Evolutionary conservation across 371 early-diverging fungal genomes (phyloP).

Genomic region (Zopfochytrium polystomum): DNA sequence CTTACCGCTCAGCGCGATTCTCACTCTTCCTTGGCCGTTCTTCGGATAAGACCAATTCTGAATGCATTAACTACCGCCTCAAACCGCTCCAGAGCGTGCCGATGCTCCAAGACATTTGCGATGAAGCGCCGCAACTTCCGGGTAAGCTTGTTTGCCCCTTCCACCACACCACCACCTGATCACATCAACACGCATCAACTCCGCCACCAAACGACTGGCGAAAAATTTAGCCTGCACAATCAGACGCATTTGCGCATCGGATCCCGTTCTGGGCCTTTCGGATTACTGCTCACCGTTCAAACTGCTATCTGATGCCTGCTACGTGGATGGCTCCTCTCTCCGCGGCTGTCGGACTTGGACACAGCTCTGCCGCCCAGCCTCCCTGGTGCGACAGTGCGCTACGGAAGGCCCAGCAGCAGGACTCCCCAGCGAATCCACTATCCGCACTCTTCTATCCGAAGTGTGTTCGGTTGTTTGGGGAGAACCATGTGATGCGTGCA

Average conservation of each 20-base stretch:
- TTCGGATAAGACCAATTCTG: background rate
- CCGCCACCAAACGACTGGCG: no score
- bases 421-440: background rate
- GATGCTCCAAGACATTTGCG: constrained; percentile 23
- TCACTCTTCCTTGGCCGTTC: background rate
- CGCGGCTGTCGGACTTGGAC: constrained; percentile 18
- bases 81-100: background rate
- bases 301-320: constrained; percentile 16
- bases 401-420: constrained; percentile 7
- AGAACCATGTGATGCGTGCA: background rate
- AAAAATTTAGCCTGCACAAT: constrained; percentile 23
- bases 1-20: no score
- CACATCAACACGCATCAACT: no score
- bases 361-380: constrained; percentile 18
- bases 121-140: constrained; percentile 6
- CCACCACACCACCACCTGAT: no score
- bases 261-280: background rate
- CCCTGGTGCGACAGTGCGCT: constrained; percentile 20
- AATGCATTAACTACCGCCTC: constrained; percentile 12
- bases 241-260: constrained; percentile 12
- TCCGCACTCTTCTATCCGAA: constrained; percentile 3
- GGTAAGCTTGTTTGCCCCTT: constrained; percentile 14
- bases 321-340: constrained; percentile 8
- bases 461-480: constrained; percentile 7
- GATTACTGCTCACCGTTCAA: constrained; percentile 17